These are phyloP conservation scores for Geotrichum ghanense DNA, from an alignment of 805 yeast genomes.

Conservation along the genomic window DNA sequence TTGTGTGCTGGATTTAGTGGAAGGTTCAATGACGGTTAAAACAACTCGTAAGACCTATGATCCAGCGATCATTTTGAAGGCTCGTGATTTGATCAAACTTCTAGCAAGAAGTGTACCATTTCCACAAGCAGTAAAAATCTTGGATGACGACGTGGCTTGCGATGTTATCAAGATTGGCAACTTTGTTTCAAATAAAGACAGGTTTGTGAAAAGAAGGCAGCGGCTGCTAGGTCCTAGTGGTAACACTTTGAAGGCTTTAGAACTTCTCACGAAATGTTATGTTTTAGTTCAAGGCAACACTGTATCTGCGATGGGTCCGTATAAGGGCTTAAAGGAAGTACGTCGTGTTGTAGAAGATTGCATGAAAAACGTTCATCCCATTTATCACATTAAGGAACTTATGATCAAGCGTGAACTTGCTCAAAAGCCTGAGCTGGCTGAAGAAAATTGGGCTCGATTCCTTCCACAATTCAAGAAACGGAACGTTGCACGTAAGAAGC, in stretches of 20 bases:
- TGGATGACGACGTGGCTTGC: conserved; percentile 89
- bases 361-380: conserved; percentile 95
- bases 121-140: conserved; percentile 87
- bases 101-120: conserved; percentile 94
- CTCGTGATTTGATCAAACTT: conserved; percentile 87
- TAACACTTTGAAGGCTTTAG: conserved; percentile 90
- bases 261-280: conserved; percentile 89
- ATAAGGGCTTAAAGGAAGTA: conserved; percentile 80
- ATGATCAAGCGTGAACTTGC: conserved; percentile 96
- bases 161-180: conserved; percentile 93
- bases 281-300: conserved; percentile 96
- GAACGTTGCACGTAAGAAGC: conserved; percentile 88
- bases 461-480: conserved; percentile 94
- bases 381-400: conserved; percentile 90
- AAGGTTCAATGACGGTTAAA: conserved; percentile 94
- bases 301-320: conserved; percentile 95
- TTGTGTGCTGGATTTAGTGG: conserved; percentile 83
- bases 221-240: conserved; percentile 95
- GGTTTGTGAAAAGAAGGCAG: conserved; percentile 92
- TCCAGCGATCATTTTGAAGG: conserved; percentile 87
- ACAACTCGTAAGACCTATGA: conserved; percentile 94
- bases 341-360: conserved; percentile 96
- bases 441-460: conserved; percentile 95
- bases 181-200: conserved; percentile 77
- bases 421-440: conserved; percentile 87